These are phyloP conservation scores for Ilex paraguariensis DNA, from an alignment of 305 asterid genomes.

Conservation along the genomic window DNA sequence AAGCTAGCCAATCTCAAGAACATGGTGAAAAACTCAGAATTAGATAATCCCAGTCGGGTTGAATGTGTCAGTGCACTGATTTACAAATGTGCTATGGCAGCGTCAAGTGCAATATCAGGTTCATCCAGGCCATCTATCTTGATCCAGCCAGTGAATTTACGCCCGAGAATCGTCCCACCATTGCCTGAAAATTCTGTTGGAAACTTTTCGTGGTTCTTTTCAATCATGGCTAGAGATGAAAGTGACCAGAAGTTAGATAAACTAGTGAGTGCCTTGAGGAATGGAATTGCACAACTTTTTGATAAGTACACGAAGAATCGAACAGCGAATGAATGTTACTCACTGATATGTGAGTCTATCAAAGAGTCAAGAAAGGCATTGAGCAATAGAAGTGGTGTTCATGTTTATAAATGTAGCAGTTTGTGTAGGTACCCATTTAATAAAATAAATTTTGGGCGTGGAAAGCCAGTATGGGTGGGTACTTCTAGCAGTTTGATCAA, in stretches of 20 bases:
- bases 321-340: too few relatives aligned
- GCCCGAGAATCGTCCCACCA: slow-evolving; percentile 1
- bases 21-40: background rate
- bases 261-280: too few relatives aligned
- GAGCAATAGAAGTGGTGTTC: background rate
- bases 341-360: too few relatives aligned
- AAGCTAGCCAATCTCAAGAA: background rate
- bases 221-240: too few relatives aligned
- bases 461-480: background rate
- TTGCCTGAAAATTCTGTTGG: background rate
- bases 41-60: slow-evolving; percentile 7
- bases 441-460: slow-evolving; percentile 4
- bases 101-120: background rate
- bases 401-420: slow-evolving; percentile 1
- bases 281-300: too few relatives aligned
- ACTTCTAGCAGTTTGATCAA: background rate
- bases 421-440: background rate
- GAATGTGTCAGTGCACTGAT: slow-evolving; percentile 10
- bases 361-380: too few relatives aligned
- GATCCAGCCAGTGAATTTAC: background rate
- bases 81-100: background rate
- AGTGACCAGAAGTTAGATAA: too few relatives aligned
- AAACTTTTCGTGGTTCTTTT: background rate
- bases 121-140: background rate
- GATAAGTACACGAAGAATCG: too few relatives aligned